A percentile compares a stretch with the other conserved stretches of the same genome.
Conservation (phyloP, 345 rosid species). For the Moricandia moricandioides region DNA sequence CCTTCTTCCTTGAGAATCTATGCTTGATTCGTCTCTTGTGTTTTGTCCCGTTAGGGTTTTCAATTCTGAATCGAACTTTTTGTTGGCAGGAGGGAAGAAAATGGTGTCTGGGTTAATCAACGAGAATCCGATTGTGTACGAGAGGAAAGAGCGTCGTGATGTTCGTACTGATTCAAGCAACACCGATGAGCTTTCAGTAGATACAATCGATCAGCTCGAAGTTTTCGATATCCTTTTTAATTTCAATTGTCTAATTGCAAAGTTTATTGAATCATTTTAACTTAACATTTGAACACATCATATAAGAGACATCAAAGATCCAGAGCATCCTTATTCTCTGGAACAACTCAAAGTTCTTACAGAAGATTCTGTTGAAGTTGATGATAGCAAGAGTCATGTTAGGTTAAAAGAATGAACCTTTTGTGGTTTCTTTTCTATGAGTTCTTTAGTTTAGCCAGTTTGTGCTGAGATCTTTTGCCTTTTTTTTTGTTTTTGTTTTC, state of each 20-base stretch:
- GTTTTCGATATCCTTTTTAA: conserved; percentile 87
- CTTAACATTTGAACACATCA: conserved; percentile 40
- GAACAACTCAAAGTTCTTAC: conserved; percentile 92
- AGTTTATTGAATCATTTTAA: neutral
- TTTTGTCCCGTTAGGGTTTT: neutral
- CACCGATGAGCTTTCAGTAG: conserved; percentile 57
- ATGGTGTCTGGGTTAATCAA: conserved; percentile 81
- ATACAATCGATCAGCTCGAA: conserved; percentile 83
- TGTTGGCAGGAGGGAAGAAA: conserved; percentile 14
- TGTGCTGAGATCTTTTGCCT: neutral
- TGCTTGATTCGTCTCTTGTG: neutral
- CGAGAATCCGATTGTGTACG: conserved; percentile 76
- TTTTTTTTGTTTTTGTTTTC: neutral
- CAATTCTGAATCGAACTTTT: neutral
- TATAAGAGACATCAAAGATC: conserved; percentile 94
- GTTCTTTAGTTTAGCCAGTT: neutral
- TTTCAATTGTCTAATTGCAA: neutral
- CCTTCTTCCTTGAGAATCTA: neutral
- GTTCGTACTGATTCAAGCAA: conserved; percentile 37
- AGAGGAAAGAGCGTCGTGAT: conserved; percentile 51
- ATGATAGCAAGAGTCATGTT: conserved; percentile 61
- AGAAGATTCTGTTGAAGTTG: conserved; percentile 87
- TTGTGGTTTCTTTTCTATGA: neutral
- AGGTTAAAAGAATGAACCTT: conserved; percentile 41
- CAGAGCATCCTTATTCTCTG: conserved; percentile 92